Percentiles rank a stretch among this genome's conserved stretches.
phyloP scores from a whole-genome alignment of 306 rosid genomes.

The Boehmeria nivea region DNA sequence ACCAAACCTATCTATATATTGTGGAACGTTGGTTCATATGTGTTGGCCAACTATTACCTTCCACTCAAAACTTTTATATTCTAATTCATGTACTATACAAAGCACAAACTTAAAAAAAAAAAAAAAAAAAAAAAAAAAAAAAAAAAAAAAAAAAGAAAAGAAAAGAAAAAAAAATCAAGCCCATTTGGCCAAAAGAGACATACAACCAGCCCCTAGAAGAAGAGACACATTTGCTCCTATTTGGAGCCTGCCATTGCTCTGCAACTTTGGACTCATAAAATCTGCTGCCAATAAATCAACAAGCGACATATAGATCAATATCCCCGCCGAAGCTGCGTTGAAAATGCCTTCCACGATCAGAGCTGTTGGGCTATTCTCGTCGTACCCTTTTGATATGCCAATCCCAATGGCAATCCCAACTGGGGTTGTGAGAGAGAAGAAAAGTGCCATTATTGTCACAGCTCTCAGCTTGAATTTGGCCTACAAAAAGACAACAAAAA shows the following conservation, averaged over 20 bases:
- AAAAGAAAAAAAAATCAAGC: too few relatives aligned
- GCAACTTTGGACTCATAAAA: slow-evolving; percentile 33
- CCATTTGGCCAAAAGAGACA: slow-evolving; percentile 36
- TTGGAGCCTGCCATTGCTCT: slow-evolving; percentile 21
- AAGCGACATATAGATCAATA: slow-evolving; percentile 57
- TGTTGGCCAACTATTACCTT: too few relatives aligned
- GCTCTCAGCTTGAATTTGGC: slow-evolving; percentile 35
- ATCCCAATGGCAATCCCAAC: slow-evolving; percentile 51
- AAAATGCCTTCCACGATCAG: slow-evolving; percentile 49
- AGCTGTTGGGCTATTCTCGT: slow-evolving; percentile 41
- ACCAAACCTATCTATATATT: too few relatives aligned
- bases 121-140: too few relatives aligned
- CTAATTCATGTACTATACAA: too few relatives aligned
- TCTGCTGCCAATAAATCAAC: slow-evolving; percentile 41
- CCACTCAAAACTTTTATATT: too few relatives aligned
- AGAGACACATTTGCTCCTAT: slow-evolving; percentile 17
- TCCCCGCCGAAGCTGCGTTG: slow-evolving; percentile 56
- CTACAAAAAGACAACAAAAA: slow-evolving; percentile 18
- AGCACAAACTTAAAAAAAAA: too few relatives aligned
- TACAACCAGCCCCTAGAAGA: slow-evolving; percentile 31
- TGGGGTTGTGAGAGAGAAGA: slow-evolving; percentile 56
- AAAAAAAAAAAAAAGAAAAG: too few relatives aligned
- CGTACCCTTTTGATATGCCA: slow-evolving; percentile 28
- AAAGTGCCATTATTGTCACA: slow-evolving; percentile 30
- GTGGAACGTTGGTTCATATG: too few relatives aligned